phyloP scores from a whole-genome alignment of 2,329 filamentous ascomycete genomes.

The Ceratocystis destructans region DNA sequence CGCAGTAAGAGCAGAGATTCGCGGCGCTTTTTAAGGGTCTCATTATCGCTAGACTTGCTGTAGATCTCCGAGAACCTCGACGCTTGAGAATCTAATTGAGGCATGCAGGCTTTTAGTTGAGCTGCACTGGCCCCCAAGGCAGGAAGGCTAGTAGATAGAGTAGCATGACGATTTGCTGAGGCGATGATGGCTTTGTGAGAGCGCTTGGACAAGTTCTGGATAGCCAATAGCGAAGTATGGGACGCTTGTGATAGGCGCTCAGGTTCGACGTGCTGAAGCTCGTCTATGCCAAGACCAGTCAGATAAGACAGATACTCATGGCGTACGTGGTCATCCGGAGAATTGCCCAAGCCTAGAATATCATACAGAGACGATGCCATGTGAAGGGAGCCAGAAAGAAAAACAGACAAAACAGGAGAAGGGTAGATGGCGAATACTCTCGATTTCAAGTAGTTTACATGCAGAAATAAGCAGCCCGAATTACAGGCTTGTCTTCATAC shows the following conservation, averaged over 20 bases:
- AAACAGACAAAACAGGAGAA: neutral
- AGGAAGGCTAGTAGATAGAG: conserved; percentile 59
- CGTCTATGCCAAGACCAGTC: conserved; percentile 59
- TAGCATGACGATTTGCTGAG: conserved; percentile 64
- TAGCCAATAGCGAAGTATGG: conserved; percentile 65
- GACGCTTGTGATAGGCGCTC: conserved; percentile 67
- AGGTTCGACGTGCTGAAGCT: conserved; percentile 61
- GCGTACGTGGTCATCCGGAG: conserved; percentile 36
- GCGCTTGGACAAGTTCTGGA: conserved; percentile 79
- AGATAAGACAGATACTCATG: conserved; percentile 64
- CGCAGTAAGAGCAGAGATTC: conserved; percentile 67
- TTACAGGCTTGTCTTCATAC: too few species aligned
- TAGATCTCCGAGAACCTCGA: conserved; percentile 73
- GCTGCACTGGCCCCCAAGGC: conserved; percentile 50
- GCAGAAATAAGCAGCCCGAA: too few species aligned
- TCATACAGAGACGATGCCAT: conserved; percentile 30
- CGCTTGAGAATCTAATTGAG: conserved; percentile 63
- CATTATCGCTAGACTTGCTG: conserved; percentile 45
- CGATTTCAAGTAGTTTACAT: neutral
- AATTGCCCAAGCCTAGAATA: conserved; percentile 25
- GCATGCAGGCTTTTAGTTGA: conserved; percentile 57
- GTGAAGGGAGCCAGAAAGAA: neutral
- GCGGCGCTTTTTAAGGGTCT: conserved; percentile 58
- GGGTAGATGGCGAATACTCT: neutral
- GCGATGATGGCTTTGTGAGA: conserved; percentile 75